A percentile compares a stretch with the other conserved stretches of the same genome.
These are phyloP conservation scores for Taphrina betulina DNA, from an alignment of 1,139 yeast species.

Conservation along the genomic window DNA sequence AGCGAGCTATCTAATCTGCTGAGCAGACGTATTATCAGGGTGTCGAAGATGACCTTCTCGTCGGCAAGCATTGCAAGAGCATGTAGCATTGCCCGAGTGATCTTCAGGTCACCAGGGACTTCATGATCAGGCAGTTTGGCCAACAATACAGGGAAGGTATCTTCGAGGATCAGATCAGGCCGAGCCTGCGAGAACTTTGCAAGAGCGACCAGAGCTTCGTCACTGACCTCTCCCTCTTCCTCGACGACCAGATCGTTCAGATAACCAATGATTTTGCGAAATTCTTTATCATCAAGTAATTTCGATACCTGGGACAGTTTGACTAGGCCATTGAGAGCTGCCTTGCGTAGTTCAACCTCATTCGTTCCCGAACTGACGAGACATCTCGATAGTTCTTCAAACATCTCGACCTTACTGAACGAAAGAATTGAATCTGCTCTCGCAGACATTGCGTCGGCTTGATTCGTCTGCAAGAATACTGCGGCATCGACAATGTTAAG, in stretches of 20 bases:
- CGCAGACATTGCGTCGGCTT: constrained; percentile 40
- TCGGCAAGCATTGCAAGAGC: constrained; percentile 44
- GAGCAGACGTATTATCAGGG: constrained; percentile 44
- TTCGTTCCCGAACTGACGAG: constrained; percentile 54
- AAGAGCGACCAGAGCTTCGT: constrained; percentile 55
- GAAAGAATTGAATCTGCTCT: constrained; percentile 66
- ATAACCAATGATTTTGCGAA: constrained; percentile 62
- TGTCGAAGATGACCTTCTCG: constrained; percentile 44
- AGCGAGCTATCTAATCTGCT: constrained; percentile 41
- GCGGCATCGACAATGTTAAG: constrained; percentile 51
- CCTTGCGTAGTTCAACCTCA: constrained; percentile 60
- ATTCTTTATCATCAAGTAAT: constrained; percentile 56
- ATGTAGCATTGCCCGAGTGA: constrained; percentile 41
- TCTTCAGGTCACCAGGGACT: constrained; percentile 33
- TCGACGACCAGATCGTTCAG: constrained; percentile 62
- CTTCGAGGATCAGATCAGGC: constrained; percentile 55
- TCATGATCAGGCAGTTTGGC: constrained; percentile 51
- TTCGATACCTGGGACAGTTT: constrained; percentile 52
- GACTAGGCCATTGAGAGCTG: constrained; percentile 64
- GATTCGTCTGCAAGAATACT: constrained; percentile 8
- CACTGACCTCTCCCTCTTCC: constrained; percentile 45
- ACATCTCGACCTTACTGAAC: constrained; percentile 51
- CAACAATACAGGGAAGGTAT: constrained; percentile 61
- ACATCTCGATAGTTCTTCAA: constrained; percentile 57
- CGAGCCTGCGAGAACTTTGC: constrained; percentile 50